These are phyloP conservation scores for Choanephora cucurbitarum DNA, from an alignment of 371 early-diverging fungal genomes.

Conservation along the genomic window DNA sequence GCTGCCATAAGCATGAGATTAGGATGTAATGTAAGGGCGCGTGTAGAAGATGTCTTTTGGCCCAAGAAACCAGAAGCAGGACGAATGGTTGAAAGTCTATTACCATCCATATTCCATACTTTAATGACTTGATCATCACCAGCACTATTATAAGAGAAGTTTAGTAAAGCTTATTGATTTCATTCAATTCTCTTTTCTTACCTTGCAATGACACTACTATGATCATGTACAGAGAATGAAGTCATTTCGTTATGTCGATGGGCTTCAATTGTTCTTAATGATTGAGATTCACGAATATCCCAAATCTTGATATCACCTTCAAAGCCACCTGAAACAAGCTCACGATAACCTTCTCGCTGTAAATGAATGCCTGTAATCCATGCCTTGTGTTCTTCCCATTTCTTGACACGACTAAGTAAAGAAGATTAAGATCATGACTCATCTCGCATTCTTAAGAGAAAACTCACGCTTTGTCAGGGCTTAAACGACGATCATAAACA, in stretches of 20 bases:
- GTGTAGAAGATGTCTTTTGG: constrained; percentile 50
- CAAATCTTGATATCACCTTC: constrained; percentile 82
- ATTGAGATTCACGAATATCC: constrained; percentile 72
- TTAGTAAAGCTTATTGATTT: too few species aligned
- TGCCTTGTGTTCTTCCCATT: constrained; percentile 68
- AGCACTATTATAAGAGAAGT: too few species aligned
- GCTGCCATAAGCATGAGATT: constrained; percentile 60
- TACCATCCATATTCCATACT: constrained; percentile 64
- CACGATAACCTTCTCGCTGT: constrained; percentile 64
- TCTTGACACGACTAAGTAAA: constrained; percentile 56
- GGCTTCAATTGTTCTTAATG: constrained; percentile 54
- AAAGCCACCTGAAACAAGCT: constrained; percentile 59
- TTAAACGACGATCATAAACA: constrained; percentile 73
- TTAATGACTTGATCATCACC: constrained; percentile 67
- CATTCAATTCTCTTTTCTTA: constrained; percentile 22
- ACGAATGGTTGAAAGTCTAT: constrained; percentile 54
- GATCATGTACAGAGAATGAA: constrained; percentile 71
- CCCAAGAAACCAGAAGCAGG: constrained; percentile 64
- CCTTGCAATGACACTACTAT: constrained; percentile 71
- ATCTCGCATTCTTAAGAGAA: too few species aligned
- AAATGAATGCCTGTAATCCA: constrained; percentile 67
- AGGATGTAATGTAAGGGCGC: constrained; percentile 56
- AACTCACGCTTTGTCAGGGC: constrained; percentile 55
- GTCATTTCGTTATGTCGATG: constrained; percentile 59
- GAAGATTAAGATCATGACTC: too few species aligned